Conservation (phyloP, 306 rosid genomes). For the Hippophae tibetana region DNA sequence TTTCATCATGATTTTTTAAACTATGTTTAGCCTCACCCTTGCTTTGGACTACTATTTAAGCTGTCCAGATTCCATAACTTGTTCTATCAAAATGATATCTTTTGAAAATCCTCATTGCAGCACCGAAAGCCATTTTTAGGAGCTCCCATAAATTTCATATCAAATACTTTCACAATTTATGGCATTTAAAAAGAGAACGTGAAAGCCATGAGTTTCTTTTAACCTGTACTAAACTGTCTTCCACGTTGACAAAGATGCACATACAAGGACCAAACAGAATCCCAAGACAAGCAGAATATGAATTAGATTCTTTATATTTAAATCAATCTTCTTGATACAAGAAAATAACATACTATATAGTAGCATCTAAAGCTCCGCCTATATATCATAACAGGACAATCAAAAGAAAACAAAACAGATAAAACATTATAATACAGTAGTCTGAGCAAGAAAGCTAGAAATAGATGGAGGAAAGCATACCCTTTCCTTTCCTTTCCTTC, state of each 20-base stretch:
- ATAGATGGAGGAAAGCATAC: slow-evolving; percentile 17
- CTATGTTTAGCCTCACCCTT: no score
- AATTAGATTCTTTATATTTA: slow-evolving; percentile 17
- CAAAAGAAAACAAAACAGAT: slow-evolving; percentile 7
- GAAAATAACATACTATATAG: slow-evolving; percentile 22
- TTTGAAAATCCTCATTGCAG: no score
- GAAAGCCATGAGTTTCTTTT: no score
- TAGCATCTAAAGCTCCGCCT: slow-evolving; percentile 24
- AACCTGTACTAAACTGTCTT: neutral
- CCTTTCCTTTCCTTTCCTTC: slow-evolving; percentile 21
- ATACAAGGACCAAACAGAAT: slow-evolving; percentile 1
- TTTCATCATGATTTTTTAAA: no score
- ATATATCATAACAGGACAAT: slow-evolving; percentile 28
- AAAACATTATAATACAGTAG: slow-evolving; percentile 28
- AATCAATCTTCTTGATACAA: slow-evolving; percentile 29
- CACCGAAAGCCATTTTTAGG: no score
- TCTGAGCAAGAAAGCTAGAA: slow-evolving; percentile 5
- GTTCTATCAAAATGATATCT: no score
- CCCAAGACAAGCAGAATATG: slow-evolving; percentile 9
- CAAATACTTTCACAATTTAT: no score
- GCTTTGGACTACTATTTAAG: no score
- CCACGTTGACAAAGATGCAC: neutral
- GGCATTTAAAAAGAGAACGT: no score
- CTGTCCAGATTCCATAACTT: no score
- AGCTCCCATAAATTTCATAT: no score